A percentile compares a stretch with the other conserved stretches of the same genome.
phyloP scores from a whole-genome alignment of 2,329 filamentous ascomycete species.

The Colletotrichum godetiae region DNA sequence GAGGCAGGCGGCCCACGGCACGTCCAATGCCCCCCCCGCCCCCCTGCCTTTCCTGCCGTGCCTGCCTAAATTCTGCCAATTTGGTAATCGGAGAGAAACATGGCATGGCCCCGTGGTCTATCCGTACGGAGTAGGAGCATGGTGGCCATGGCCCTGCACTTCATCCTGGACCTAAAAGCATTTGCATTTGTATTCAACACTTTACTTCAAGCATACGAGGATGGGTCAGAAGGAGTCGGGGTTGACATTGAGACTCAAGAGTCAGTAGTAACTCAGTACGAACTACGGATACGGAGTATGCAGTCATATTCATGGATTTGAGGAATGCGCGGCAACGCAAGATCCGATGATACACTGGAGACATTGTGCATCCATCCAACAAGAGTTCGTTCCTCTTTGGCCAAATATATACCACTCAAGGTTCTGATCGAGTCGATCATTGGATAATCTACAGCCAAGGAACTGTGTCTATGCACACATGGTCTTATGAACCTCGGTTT shows the following conservation, averaged over 20 bases:
- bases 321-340: conserved; percentile 7
- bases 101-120: neutral
- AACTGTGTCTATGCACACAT: neutral
- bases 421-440: neutral
- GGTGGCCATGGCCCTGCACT: neutral
- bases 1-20: neutral
- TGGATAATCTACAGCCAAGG: neutral
- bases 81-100: neutral
- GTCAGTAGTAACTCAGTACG: too few species aligned
- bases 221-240: neutral
- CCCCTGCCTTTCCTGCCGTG: neutral
- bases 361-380: neutral
- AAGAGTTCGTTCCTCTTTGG: neutral
- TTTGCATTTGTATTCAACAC: neutral
- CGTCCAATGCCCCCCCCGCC: neutral
- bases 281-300: neutral
- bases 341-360: conserved; percentile 10
- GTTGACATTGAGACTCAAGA: neutral
- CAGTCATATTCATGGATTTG: neutral
- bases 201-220: conserved; percentile 18
- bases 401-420: neutral
- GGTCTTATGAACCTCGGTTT: neutral
- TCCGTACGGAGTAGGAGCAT: neutral
- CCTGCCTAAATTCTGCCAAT: neutral
- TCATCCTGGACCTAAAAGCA: neutral